Evolutionary conservation across 2,329 filamentous ascomycete genomes (phyloP).

Genomic region (Mycosphaerella sp.): DNA sequence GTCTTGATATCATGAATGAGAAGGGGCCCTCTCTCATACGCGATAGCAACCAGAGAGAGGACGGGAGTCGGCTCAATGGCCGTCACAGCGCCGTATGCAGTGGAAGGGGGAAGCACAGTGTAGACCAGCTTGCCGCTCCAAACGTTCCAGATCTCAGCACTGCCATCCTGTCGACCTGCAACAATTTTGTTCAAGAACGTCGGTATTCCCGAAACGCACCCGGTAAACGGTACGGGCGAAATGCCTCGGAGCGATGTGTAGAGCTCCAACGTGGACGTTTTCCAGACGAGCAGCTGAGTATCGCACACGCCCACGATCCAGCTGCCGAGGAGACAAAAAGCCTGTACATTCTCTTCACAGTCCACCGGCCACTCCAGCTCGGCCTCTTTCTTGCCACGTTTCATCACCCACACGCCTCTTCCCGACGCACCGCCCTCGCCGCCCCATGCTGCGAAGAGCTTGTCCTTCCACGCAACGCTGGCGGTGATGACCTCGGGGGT

Average conservation of each 20-base stretch:
- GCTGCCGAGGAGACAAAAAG: conserved; percentile 76
- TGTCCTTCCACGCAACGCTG: conserved; percentile 78
- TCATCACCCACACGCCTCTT: conserved; percentile 82
- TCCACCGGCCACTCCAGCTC: conserved; percentile 64
- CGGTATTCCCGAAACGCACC: conserved; percentile 78
- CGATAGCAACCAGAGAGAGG: conserved; percentile 77
- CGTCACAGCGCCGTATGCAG: conserved; percentile 72
- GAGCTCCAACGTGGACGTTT: conserved; percentile 72
- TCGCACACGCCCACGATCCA: conserved; percentile 80
- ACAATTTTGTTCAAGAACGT: conserved; percentile 97
- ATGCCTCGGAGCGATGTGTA: conserved; percentile 71
- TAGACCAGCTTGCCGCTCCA: conserved; percentile 87
- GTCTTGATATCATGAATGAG: conserved; percentile 74
- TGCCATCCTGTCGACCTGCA: conserved; percentile 77
- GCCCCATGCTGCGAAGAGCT: conserved; percentile 85
- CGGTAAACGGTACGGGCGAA: conserved; percentile 60
- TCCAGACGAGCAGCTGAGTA: conserved; percentile 83
- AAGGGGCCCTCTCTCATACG: conserved; percentile 72
- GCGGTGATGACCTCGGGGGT: conserved; percentile 82
- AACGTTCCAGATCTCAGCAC: conserved; percentile 95
- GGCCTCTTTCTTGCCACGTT: conserved; percentile 76
- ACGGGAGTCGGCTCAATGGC: conserved; percentile 79
- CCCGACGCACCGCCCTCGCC: conserved; percentile 46
- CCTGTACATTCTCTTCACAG: conserved; percentile 63
- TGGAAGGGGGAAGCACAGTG: conserved; percentile 70